phyloP scores from a whole-genome alignment of 441 rosid species.

The Biscutella laevigata region DNA sequence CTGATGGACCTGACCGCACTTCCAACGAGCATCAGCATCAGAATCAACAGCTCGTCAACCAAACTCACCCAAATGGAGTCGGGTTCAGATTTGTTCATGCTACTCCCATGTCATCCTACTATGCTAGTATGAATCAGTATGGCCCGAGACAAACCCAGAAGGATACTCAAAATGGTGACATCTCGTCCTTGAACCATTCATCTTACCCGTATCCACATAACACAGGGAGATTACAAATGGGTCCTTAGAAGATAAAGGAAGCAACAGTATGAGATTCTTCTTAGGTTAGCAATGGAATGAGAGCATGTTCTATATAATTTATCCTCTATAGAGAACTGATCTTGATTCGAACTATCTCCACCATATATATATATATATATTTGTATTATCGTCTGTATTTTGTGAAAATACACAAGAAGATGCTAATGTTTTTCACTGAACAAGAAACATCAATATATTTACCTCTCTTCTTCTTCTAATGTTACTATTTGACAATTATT shows the following conservation, averaged over 20 bases:
- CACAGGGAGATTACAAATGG: slow-evolving; percentile 62
- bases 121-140: slow-evolving; percentile 41
- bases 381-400: slow-evolving; percentile 6
- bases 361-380: slow-evolving; percentile 12
- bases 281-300: slow-evolving; percentile 17
- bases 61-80: slow-evolving; percentile 32
- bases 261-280: slow-evolving; percentile 1
- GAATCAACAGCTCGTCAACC: slow-evolving; percentile 21
- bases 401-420: slow-evolving; percentile 16
- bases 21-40: slow-evolving; percentile 34
- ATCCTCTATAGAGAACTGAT: slow-evolving; percentile 1
- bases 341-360: background rate
- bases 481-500: too few relatives aligned
- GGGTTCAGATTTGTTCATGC: slow-evolving; percentile 47
- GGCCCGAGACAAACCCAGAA: slow-evolving; percentile 39
- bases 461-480: background rate
- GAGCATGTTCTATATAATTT: slow-evolving; percentile 3
- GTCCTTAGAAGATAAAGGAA: slow-evolving; percentile 40
- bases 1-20: slow-evolving; percentile 37
- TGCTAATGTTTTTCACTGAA: slow-evolving; percentile 10
- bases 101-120: slow-evolving; percentile 36
- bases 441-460: background rate
- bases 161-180: slow-evolving; percentile 38
- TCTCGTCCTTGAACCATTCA: too few relatives aligned
- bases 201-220: slow-evolving; percentile 59